A percentile compares a stretch with the other conserved stretches of the same genome.
phyloP scores from a whole-genome alignment of 345 rosid species.

The Moricandia moricandioides region DNA sequence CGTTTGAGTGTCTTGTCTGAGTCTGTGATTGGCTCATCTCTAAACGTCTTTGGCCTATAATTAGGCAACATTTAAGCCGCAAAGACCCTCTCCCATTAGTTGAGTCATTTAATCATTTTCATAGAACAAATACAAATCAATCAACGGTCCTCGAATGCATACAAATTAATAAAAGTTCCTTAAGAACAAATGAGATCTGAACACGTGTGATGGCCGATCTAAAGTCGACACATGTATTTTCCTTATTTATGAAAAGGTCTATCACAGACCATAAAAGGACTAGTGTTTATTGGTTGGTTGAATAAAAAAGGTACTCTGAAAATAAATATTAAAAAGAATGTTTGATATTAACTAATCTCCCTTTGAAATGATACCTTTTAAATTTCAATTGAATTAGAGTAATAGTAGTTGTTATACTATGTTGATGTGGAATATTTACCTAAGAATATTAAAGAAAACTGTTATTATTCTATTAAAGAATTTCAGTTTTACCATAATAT shows the following conservation, averaged over 20 bases:
- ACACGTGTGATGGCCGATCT: conserved; percentile 20
- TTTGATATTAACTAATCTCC: conserved; percentile 22
- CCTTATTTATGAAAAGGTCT: conserved; percentile 3
- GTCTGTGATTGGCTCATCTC: conserved; percentile 28
- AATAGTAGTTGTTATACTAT: conserved; percentile 7
- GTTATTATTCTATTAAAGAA: background rate
- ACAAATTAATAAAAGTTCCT: background rate
- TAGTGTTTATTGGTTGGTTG: conserved; percentile 36
- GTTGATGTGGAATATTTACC: conserved; percentile 29
- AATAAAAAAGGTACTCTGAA: conserved; percentile 22
- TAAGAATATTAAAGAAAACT: background rate
- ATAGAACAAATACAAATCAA: conserved; percentile 12
- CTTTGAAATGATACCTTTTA: conserved; percentile 4
- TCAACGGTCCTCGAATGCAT: conserved; percentile 32
- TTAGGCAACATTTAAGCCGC: conserved; percentile 34
- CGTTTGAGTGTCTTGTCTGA: conserved; percentile 26
- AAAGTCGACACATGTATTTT: conserved; percentile 34
- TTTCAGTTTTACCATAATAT: no score
- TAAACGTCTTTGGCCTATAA: conserved; percentile 23
- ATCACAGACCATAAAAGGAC: conserved; percentile 17
- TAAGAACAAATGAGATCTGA: conserved; percentile 25
- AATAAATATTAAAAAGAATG: background rate
- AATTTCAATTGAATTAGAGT: conserved; percentile 3
- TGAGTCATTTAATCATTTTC: conserved; percentile 19
- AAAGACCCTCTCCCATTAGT: conserved; percentile 20